Evolutionary conservation across 176 grass and related monocot genomes (phyloP), one percentile per base, ranked within the genome.

Genomic region (Carex myosuroides): DNA sequence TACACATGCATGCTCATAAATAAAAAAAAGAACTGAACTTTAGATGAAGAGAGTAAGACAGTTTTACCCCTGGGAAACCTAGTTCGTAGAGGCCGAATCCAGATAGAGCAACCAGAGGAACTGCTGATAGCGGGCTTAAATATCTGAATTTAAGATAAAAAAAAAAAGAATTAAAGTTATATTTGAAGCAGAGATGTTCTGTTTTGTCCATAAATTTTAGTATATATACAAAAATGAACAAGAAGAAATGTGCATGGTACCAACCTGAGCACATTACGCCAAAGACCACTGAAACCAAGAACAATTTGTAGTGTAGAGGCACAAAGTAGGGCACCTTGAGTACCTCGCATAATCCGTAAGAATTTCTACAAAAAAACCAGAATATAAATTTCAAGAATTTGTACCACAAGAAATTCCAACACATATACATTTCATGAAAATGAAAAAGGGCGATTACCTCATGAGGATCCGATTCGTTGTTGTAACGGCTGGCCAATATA

Each of bases 71-170:
- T 52, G 97, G 93, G 87, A 99, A 99, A 26, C 97, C 97, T 82
- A 99, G 97, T 55, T 96, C 93, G 29, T 99, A 99, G 21, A 99
- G 97, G 57, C 97, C 97, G 79, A 99, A 96, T 52, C 97, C 97
- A 84, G 90, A 88, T 3, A 99, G 88, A 9, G 96, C 87, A 64
- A 96, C 69, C 12, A 99, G 50, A 86, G 97, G 97, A 87, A 91
- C 97, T 18, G 97, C 91, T 66, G 97, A 86, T 13, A 99, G 79
- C 21, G 97, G 97, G 79, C 93, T 99, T 35, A 97, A 77, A 82
- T 85, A 82, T 84, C 94, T 97, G 85, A 80, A 85, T 32, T n/a
- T 0, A 29, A 57, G 62, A 53, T 39, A 6, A 0, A 81, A 74
- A 4, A 4, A 17, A 13, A 21, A 17, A 80, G 0, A 37, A 54